Percentiles rank a stretch among this genome's conserved stretches.
These are phyloP conservation scores for Saccharomyces hybrid DNA, from an alignment of 1,139 yeast species.

Conservation along the genomic window DNA sequence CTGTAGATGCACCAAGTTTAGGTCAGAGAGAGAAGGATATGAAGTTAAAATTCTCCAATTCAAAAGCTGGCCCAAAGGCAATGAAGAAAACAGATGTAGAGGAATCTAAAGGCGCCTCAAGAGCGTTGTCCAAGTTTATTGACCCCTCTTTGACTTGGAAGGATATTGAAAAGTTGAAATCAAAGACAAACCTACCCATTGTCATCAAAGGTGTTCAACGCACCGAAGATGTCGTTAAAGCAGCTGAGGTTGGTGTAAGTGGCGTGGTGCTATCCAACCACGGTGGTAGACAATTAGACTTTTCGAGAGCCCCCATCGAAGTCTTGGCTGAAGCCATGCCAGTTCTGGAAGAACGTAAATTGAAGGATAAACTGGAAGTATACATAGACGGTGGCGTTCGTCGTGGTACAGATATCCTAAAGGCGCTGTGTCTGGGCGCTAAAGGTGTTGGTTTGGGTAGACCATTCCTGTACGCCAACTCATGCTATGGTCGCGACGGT, in stretches of 20 bases:
- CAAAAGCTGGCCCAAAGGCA: conserved; percentile 30
- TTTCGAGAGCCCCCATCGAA: conserved; percentile 59
- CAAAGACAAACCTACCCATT: conserved; percentile 42
- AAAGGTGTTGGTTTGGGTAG: conserved; percentile 71
- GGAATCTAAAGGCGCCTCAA: conserved; percentile 73
- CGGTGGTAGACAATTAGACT: conserved; percentile 71
- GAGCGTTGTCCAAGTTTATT: conserved; percentile 77
- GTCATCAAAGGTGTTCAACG: conserved; percentile 62
- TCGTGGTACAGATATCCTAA: conserved; percentile 58
- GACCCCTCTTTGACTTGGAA: conserved; percentile 62
- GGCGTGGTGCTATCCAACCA: conserved; percentile 71
- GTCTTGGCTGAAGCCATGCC: conserved; percentile 60
- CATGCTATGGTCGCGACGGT: conserved; percentile 70
- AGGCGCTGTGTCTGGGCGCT: conserved; percentile 67
- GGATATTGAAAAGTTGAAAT: conserved; percentile 39
- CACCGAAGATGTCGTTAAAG: conserved; percentile 60
- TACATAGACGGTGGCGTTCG: conserved; percentile 55
- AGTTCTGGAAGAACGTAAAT: conserved; percentile 38
- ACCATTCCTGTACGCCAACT: conserved; percentile 64
- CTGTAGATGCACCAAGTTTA: conserved; percentile 90
- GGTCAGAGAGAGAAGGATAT: conserved; percentile 78
- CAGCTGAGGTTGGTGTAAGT: conserved; percentile 59
- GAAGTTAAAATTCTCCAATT: conserved; percentile 49
- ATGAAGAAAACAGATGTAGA: conserved; percentile 35
- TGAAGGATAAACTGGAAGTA: conserved; percentile 42